Evolutionary conservation across 805 yeast genomes (phyloP).

Genomic region (Candida sithepensis): DNA sequence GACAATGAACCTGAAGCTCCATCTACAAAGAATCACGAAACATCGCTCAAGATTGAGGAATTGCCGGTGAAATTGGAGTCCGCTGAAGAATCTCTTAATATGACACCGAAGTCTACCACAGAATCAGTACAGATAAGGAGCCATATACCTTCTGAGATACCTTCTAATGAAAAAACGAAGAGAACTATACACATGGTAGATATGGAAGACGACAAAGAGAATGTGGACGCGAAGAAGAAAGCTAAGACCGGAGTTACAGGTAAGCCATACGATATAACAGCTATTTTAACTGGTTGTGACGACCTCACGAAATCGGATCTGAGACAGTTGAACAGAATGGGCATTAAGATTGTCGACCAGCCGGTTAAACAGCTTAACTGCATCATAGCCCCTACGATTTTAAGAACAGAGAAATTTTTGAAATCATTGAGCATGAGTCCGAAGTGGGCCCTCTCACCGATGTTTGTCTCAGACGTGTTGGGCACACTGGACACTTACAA

Average conservation of each 20-base stretch:
- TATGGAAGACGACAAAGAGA: not conserved
- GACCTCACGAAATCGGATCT: conserved; percentile 42
- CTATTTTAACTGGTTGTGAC: conserved; percentile 67
- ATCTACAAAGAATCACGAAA: not conserved
- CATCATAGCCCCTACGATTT: conserved; percentile 75
- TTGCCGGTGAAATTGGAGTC: not conserved
- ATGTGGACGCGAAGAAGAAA: conserved; percentile 16
- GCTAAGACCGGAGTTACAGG: conserved; percentile 8
- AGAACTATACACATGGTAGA: not conserved
- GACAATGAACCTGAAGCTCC: not conserved
- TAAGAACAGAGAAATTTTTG: conserved; percentile 85
- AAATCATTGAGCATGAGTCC: conserved; percentile 59
- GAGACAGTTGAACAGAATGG: conserved; percentile 43
- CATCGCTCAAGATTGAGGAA: not conserved
- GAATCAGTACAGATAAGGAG: too few relatives aligned
- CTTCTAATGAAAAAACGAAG: not conserved
- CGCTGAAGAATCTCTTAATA: not conserved
- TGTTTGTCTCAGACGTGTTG: conserved; percentile 46
- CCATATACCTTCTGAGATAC: too few relatives aligned
- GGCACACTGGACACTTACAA: conserved; percentile 29
- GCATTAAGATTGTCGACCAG: conserved; percentile 46
- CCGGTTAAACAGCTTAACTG: conserved; percentile 41
- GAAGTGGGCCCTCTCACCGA: conserved; percentile 51
- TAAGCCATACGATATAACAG: conserved; percentile 39
- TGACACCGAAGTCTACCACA: conserved; percentile 2